These are phyloP conservation scores for Trichoderma koningii DNA, from an alignment of 2,329 filamentous ascomycete species.

Conservation along the genomic window DNA sequence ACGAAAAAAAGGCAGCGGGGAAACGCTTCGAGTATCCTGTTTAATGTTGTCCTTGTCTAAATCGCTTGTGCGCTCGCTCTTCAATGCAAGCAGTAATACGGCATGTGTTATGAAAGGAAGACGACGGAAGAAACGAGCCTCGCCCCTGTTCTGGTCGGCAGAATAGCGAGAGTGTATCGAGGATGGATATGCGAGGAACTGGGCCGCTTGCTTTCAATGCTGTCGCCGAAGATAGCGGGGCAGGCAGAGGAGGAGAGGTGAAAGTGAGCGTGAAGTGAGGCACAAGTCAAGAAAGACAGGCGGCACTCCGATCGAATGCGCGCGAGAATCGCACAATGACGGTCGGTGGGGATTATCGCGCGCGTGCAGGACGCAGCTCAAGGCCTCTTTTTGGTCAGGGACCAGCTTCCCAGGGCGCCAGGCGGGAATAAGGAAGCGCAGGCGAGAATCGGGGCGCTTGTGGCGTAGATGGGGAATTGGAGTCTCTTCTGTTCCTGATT, in stretches of 20 bases:
- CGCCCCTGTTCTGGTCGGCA: slow-evolving; percentile 9
- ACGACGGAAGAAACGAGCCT: not conserved
- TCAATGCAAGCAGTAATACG: slow-evolving; percentile 15
- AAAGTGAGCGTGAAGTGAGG: slow-evolving; percentile 29
- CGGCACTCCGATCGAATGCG: slow-evolving; percentile 6
- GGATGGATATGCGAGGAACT: slow-evolving; percentile 5
- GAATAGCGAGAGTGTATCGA: slow-evolving; percentile 7
- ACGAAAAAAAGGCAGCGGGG: slow-evolving; percentile 7
- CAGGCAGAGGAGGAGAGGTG: slow-evolving; percentile 23
- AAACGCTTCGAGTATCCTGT: slow-evolving; percentile 24
- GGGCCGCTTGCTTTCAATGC: not conserved
- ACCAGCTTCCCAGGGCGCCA: slow-evolving; percentile 12
- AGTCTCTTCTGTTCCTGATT: too few species aligned
- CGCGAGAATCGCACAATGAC: slow-evolving; percentile 12
- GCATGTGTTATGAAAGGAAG: slow-evolving; percentile 1
- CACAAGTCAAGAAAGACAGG: slow-evolving; percentile 22
- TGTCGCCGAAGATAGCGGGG: not conserved
- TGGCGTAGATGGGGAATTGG: not conserved
- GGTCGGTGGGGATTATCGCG: slow-evolving; percentile 23
- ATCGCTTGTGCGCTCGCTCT: slow-evolving; percentile 4
- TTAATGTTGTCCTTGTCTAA: slow-evolving; percentile 15
- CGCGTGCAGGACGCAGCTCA: slow-evolving; percentile 23
- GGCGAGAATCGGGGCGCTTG: not conserved
- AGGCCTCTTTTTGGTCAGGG: slow-evolving; percentile 15
- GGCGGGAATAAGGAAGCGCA: not conserved